phyloP scores from a whole-genome alignment of 2,329 filamentous ascomycete genomes.

The Fusarium chuoi region DNA sequence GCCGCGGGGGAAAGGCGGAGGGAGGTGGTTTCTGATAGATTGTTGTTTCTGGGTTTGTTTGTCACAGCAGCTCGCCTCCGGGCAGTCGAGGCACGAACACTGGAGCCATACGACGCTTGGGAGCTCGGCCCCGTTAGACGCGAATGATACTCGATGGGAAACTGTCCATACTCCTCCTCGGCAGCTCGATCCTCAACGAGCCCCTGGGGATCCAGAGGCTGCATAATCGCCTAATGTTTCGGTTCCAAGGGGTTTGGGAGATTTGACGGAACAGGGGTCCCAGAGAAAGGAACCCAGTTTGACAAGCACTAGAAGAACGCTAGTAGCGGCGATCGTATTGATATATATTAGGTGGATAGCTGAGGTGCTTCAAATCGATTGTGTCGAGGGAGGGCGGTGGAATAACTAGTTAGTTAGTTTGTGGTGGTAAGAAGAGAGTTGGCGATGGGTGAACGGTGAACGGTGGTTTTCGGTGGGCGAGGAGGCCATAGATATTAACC shows the following conservation, averaged over 20 bases:
- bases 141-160: constrained; percentile 40
- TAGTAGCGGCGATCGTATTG: constrained; percentile 23
- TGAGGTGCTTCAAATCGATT: neutral
- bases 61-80: constrained; percentile 27
- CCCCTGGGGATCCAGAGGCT: constrained; percentile 41
- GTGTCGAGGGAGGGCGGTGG: neutral
- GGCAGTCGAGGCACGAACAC: constrained; percentile 32
- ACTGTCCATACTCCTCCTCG: constrained; percentile 28
- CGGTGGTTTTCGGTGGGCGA: constrained; percentile 8
- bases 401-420: neutral
- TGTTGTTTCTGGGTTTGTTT: constrained; percentile 32
- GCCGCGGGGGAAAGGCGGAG: constrained; percentile 29
- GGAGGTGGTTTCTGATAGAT: constrained; percentile 36
- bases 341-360: constrained; percentile 9
- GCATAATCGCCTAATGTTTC: constrained; percentile 47
- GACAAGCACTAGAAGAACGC: constrained; percentile 24
- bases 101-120: constrained; percentile 35
- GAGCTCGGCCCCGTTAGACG: constrained; percentile 31
- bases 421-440: neutral
- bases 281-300: constrained; percentile 31
- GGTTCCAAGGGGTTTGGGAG: constrained; percentile 38
- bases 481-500: constrained; percentile 10
- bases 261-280: constrained; percentile 39
- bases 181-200: constrained; percentile 29
- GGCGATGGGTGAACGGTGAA: neutral